Evolutionary conservation across 495 filamentous ascomycete genomes (phyloP).

Genomic region (Podospora pseudocomata): DNA sequence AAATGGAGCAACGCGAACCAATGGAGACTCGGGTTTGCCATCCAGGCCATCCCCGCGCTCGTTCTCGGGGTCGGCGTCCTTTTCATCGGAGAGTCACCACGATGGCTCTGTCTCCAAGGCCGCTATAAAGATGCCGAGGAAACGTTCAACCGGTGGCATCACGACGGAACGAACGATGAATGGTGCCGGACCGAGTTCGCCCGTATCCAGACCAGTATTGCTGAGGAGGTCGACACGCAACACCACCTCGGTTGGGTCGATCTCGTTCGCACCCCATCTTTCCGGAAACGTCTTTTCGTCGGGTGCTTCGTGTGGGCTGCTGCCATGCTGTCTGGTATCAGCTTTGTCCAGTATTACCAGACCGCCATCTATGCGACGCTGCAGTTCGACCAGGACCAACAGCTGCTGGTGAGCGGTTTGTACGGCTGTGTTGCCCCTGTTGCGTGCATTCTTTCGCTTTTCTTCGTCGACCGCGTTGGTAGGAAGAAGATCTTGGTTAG

Average conservation of each 20-base stretch:
- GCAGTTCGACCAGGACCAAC: constrained; percentile 41
- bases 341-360: constrained; percentile 53
- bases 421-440: constrained; percentile 50
- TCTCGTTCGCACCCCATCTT: constrained; percentile 44
- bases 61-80: constrained; percentile 47
- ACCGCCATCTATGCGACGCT: constrained; percentile 49
- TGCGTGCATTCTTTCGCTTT: constrained; percentile 50
- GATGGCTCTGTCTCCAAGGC: constrained; percentile 55
- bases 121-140: constrained; percentile 42
- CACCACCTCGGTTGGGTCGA: constrained; percentile 42
- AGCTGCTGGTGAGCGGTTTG: constrained; percentile 52
- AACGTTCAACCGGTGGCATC: constrained; percentile 44
- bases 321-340: constrained; percentile 51
- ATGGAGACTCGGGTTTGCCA: constrained; percentile 56
- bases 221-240: constrained; percentile 35
- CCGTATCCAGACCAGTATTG: constrained; percentile 45
- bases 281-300: constrained; percentile 48
- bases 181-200: constrained; percentile 45
- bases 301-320: constrained; percentile 54
- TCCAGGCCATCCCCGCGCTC: constrained; percentile 50
- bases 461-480: constrained; percentile 51
- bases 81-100: constrained; percentile 54
- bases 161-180: constrained; percentile 43
- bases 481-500: constrained; percentile 52
- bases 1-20: constrained; percentile 36